Evolutionary conservation across 225 moss, liverwort and hornwort genomes (phyloP), one percentile per base, ranked within the genome.

Genomic region (Pleurozium schreberi): DNA sequence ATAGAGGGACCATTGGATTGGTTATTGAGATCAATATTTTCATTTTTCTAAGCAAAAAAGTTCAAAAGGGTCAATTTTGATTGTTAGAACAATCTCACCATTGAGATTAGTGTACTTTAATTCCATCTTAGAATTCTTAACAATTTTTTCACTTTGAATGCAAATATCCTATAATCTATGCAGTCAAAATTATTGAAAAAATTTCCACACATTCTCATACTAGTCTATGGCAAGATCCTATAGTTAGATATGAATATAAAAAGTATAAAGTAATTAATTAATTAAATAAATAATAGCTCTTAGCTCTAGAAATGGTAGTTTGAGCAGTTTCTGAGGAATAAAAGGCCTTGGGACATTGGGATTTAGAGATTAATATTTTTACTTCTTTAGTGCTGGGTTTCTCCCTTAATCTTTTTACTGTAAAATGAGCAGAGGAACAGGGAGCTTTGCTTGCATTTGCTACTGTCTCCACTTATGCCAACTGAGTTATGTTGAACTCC

Each of bases 221-320:
- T 73, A 73, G 11, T 45, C 6, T 30, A 47, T 30, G 18, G 30
- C 30, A 74, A 30, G 30, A 30, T 18, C 47, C 6, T 28, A 6
- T 3, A 30, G 3, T 30, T 74, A 47, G 45, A 73, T 73, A 75
- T 22, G 34, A 33, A 34, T 18, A 19, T 43, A 17, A 43, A 27
- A 43, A 43, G 0, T 16, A 9, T 1, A 27, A 43, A 40, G 0
- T 11, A 19, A 3, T 4, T 5, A 10, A 21, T 8, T 22, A n/a
- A n/a, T 12, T 12, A 10, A 73, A 45, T n/a, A n/a, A n/a, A n/a
- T n/a, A n/a, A 18, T 25, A 8, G 9, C 38, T 53, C 38, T 25
- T 36, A 36, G 53, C 21, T 22, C 20, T 52, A 38, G 23, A 53
- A 23, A 38, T 36, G 6, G 15, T 6, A 77, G 15, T 36, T 36